A percentile compares a stretch with the other conserved stretches of the same genome.
phyloP scores from a whole-genome alignment of 805 yeast species.

The Yamadazyma insecticola region DNA sequence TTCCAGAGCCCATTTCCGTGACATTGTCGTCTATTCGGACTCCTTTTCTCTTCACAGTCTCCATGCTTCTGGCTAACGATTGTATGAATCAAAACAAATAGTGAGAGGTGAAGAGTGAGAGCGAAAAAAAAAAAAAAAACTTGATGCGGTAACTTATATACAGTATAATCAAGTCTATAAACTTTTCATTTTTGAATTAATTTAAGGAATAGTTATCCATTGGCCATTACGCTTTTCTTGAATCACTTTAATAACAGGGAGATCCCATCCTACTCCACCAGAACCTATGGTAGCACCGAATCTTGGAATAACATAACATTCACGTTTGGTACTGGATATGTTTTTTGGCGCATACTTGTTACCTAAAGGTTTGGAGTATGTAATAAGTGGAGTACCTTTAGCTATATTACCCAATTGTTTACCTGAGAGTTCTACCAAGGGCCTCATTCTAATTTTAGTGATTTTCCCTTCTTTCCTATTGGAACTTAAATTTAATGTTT shows the following conservation, averaged over 20 bases:
- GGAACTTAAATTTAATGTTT: slow-evolving; percentile 55
- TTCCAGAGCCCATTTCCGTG: slow-evolving; percentile 7
- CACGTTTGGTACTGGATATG: slow-evolving; percentile 62
- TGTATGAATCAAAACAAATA: slow-evolving; percentile 1
- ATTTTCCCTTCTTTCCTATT: slow-evolving; percentile 35
- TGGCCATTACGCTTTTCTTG: slow-evolving; percentile 64
- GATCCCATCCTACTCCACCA: slow-evolving; percentile 90
- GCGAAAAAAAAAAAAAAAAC: too few species aligned
- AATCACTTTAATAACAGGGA: slow-evolving; percentile 69
- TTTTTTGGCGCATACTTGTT: slow-evolving; percentile 82
- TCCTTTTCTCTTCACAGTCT: slow-evolving; percentile 4
- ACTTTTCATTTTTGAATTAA: too few species aligned
- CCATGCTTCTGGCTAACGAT: neutral
- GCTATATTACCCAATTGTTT: slow-evolving; percentile 76
- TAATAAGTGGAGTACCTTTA: slow-evolving; percentile 62
- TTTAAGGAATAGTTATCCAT: slow-evolving; percentile 52
- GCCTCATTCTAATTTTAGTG: slow-evolving; percentile 58
- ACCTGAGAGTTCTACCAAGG: slow-evolving; percentile 72
- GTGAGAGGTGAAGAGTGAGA: too few species aligned
- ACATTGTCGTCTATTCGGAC: slow-evolving; percentile 11
- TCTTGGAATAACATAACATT: slow-evolving; percentile 87
- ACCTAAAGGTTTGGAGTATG: slow-evolving; percentile 89
- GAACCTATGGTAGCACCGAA: slow-evolving; percentile 80
- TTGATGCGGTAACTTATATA: neutral
- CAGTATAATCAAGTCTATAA: too few species aligned